Percentiles rank a stretch among this genome's conserved stretches.
Conservation (phyloP, 2,329 filamentous ascomycete species). For the Curvularia sp. region DNA sequence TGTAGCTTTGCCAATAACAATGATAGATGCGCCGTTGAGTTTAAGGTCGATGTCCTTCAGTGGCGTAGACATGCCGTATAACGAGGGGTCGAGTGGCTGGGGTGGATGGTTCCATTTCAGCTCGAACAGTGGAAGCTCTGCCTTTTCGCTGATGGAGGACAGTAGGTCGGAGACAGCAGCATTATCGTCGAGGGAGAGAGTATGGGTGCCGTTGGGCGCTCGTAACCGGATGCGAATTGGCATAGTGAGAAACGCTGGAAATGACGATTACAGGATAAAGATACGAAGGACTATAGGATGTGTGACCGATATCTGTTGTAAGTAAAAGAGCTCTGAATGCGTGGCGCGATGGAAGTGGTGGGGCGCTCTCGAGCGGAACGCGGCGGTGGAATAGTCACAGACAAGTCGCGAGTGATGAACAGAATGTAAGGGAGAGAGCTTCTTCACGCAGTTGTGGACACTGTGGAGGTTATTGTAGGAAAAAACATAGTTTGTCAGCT, state of each 20-base stretch:
- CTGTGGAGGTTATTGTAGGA: background rate
- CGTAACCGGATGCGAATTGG: conserved; percentile 78
- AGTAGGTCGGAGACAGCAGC: conserved; percentile 70
- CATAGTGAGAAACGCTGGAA: conserved; percentile 28
- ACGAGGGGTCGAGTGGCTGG: conserved; percentile 68
- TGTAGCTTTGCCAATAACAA: conserved; percentile 61
- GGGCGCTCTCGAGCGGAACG: conserved; percentile 10
- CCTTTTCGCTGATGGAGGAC: conserved; percentile 66
- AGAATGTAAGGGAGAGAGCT: background rate
- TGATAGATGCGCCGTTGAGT: conserved; percentile 72
- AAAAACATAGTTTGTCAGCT: conserved; percentile 22
- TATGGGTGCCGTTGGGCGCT: conserved; percentile 74
- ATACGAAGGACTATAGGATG: background rate
- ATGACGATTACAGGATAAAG: background rate
- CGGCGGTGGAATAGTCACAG: conserved; percentile 16
- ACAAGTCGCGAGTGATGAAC: conserved; percentile 5
- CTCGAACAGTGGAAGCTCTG: conserved; percentile 70
- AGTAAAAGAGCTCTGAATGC: conserved; percentile 8
- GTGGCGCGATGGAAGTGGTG: conserved; percentile 14
- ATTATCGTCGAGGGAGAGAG: conserved; percentile 70
- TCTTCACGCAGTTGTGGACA: conserved; percentile 10
- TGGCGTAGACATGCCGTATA: conserved; percentile 57
- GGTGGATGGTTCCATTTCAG: conserved; percentile 88
- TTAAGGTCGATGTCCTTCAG: conserved; percentile 66
- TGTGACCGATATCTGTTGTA: conserved; percentile 5